Evolutionary conservation across 192 early-diverging fungal genomes (phyloP).

Genomic region (Podochytrium sp.): DNA sequence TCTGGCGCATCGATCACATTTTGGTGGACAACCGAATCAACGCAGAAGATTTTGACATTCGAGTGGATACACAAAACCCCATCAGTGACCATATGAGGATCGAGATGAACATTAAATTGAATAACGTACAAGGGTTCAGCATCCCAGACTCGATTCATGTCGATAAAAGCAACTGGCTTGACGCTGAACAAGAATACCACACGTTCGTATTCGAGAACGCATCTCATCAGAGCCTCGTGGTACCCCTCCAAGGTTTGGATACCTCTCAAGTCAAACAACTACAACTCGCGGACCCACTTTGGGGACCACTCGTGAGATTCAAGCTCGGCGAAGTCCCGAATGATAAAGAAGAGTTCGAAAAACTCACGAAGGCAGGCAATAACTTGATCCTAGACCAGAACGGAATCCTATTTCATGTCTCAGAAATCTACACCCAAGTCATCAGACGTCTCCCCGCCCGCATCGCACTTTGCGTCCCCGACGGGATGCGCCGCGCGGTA

Average conservation of each 20-base stretch:
- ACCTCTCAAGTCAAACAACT: too few relatives aligned
- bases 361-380: background rate
- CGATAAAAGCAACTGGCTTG: too few relatives aligned
- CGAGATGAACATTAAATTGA: too few relatives aligned
- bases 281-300: too few relatives aligned
- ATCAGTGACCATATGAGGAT: background rate
- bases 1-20: constrained; percentile 15
- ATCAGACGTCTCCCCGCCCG: background rate
- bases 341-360: background rate
- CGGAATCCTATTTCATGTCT: background rate
- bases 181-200: too few relatives aligned
- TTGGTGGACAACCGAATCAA: background rate
- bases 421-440: background rate
- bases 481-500: background rate
- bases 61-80: background rate
- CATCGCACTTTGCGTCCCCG: constrained; percentile 11
- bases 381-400: background rate
- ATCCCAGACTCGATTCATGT: too few relatives aligned
- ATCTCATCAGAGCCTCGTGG: background rate
- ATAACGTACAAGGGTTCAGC: too few relatives aligned
- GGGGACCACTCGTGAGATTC: background rate
- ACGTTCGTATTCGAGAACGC: too few relatives aligned
- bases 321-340: background rate
- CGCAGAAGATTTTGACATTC: background rate
- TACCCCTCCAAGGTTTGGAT: background rate